Evolutionary conservation across 345 rosid species (phyloP).

Genomic region (Toxicodendron radicans): DNA sequence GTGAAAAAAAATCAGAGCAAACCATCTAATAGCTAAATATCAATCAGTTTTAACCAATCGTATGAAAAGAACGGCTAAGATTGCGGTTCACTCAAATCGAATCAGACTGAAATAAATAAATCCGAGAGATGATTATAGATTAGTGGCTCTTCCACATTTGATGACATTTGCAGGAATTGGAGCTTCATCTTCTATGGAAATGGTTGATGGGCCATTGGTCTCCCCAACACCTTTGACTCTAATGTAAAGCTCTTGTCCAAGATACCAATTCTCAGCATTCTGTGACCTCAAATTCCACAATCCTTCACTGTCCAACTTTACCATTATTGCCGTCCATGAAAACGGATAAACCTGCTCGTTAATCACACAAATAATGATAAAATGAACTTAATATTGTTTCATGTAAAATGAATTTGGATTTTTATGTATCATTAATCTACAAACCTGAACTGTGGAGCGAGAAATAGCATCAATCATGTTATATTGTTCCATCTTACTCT

Average conservation of each 20-base stretch:
- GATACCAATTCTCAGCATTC: slow-evolving; percentile 36
- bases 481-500: slow-evolving; percentile 21
- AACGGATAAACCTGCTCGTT: slow-evolving; percentile 41
- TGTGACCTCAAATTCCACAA: slow-evolving; percentile 55
- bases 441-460: slow-evolving; percentile 41
- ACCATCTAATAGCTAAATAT: too few relatives aligned
- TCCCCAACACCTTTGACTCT: slow-evolving; percentile 41
- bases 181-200: slow-evolving; percentile 24
- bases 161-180: slow-evolving; percentile 33
- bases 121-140: too few relatives aligned
- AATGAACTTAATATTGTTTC: background rate
- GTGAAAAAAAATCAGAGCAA: too few relatives aligned
- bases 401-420: background rate
- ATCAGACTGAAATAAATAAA: too few relatives aligned
- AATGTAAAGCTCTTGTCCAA: slow-evolving; percentile 44
- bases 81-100: too few relatives aligned
- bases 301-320: slow-evolving; percentile 47
- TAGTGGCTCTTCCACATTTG: slow-evolving; percentile 18
- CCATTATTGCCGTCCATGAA: slow-evolving; percentile 47
- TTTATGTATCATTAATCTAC: background rate
- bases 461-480: slow-evolving; percentile 37
- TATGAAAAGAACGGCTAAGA: too few relatives aligned
- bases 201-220: slow-evolving; percentile 21
- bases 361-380: slow-evolving; percentile 9
- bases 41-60: background rate